Base-by-base conservation (phyloP, 768 basidiomycete species). In the Collybiopsis confluens region DNA sequence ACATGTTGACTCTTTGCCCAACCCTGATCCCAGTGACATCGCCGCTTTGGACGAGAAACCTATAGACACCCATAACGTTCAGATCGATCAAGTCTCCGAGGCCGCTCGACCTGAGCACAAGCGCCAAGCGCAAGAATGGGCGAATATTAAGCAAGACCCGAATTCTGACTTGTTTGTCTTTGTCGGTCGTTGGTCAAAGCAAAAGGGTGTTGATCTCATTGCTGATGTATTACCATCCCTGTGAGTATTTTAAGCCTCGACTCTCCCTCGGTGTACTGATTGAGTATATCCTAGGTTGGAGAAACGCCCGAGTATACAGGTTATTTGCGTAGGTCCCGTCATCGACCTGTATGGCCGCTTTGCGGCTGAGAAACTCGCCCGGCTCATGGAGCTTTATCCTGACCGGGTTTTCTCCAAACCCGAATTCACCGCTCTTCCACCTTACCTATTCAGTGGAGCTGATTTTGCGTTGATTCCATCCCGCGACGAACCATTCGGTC, bases 101-200 rank as follows among this genome's bases (percentile, higher is more conserved):
- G 86, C 90, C 18, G 85, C 87, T 59, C 88, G 94, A 52, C 94
- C 94, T 1, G 94, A 93, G 65, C 70, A 81, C 65, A 96, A 97
- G 71, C 83, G 92, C 11, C 90, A 93, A 65, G 91, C 93, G 11
- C 94, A 97, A 63, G 91, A 96, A 68, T 97, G 94, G 94, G 94
- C 94, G 36, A 84, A 86, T 45, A 86, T 97, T 70, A 88, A 85
- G 66, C 93, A 96, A 63, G 92, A 96, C 63, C 88, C 94, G 1
- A 74, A 90, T 42, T 84, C 92, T 1, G 92, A 95, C 66, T 68
- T 97, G 45, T 96, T 97, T 65, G 94, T 97, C 58, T 96, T 97
- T 69, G 94, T 97, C 59, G 94, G 94, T 66, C 89, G 94, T 58
- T 97, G 94, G 94, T 97, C 94, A 4, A 97, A 96, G 69, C 94